These are phyloP conservation scores for Fennellomyces sp. DNA, from an alignment of 371 early-diverging fungal genomes.

Conservation along the genomic window DNA sequence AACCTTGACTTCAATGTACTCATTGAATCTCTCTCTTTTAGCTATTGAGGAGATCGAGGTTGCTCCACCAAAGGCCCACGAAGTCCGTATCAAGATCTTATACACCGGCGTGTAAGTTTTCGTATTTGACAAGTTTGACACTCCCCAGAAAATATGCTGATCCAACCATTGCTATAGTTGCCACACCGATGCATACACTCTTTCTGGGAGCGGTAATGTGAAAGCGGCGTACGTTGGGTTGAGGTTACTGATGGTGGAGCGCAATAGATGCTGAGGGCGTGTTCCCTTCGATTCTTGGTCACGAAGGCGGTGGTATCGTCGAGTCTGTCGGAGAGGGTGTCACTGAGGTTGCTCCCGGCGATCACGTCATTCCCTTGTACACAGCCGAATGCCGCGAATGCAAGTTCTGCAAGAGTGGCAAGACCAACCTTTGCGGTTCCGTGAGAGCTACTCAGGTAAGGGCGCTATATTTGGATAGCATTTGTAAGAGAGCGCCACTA, in stretches of 20 bases:
- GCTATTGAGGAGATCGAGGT: slow-evolving; percentile 92
- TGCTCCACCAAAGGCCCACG: slow-evolving; percentile 92
- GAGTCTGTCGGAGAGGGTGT: slow-evolving; percentile 97
- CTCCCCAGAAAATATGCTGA: neutral
- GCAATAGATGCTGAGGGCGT: slow-evolving; percentile 82
- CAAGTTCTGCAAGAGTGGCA: slow-evolving; percentile 94
- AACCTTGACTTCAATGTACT: no score
- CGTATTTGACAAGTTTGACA: neutral
- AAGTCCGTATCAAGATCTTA: slow-evolving; percentile 92
- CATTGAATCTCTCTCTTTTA: no score
- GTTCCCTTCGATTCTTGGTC: slow-evolving; percentile 93
- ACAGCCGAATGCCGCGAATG: slow-evolving; percentile 92
- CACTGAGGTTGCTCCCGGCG: slow-evolving; percentile 86
- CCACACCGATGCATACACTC: slow-evolving; percentile 94
- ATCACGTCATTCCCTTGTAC: slow-evolving; percentile 96
- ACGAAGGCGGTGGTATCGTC: slow-evolving; percentile 95
- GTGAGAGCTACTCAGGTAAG: slow-evolving; percentile 87
- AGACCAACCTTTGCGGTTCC: slow-evolving; percentile 94
- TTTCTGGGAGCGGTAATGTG: slow-evolving; percentile 78
- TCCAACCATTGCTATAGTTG: slow-evolving; percentile 47
- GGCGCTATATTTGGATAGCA: no score
- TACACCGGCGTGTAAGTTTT: slow-evolving; percentile 83
- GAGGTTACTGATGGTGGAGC: neutral
- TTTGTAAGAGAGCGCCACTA: no score
- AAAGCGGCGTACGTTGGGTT: neutral